Conservation (phyloP, 108 stramenopile species). For the Chaetoceros muelleri region DNA sequence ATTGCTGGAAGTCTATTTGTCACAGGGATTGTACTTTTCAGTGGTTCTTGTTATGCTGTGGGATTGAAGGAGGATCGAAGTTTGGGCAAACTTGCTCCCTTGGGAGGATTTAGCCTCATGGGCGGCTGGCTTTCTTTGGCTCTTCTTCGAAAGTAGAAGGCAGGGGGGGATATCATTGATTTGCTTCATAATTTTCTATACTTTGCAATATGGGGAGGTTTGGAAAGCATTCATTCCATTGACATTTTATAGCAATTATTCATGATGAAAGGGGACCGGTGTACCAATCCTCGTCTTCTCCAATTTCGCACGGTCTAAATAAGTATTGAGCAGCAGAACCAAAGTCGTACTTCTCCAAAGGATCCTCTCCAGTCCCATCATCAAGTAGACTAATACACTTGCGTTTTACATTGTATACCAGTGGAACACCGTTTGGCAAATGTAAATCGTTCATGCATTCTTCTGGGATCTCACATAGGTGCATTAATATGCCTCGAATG, state of each 20-base stretch:
- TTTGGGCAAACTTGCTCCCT: too few species aligned
- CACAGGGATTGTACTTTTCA: too few species aligned
- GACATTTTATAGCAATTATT: background rate
- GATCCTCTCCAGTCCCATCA: constrained; percentile 73
- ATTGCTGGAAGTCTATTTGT: too few species aligned
- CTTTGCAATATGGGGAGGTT: too few species aligned
- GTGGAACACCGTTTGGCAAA: constrained; percentile 95
- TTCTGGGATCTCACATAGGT: constrained; percentile 92
- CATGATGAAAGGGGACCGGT: background rate
- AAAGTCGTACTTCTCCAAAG: constrained; percentile 79
- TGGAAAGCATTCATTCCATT: too few species aligned
- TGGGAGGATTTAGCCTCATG: too few species aligned
- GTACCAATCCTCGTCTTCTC: constrained; percentile 23
- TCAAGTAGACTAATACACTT: constrained; percentile 79
- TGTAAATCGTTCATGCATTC: constrained; percentile 87
- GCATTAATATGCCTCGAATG: constrained; percentile 96
- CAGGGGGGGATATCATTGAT: too few species aligned
- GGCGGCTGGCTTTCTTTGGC: too few species aligned
- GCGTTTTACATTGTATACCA: constrained; percentile 74
- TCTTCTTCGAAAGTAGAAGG: too few species aligned
- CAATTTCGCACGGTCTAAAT: constrained; percentile 66
- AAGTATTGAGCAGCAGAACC: constrained; percentile 68
- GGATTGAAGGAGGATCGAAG: too few species aligned
- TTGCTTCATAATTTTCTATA: too few species aligned
- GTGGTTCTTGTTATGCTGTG: too few species aligned